These are phyloP conservation scores for Comarum palustre DNA, from an alignment of 306 rosid species.

Conservation along the genomic window DNA sequence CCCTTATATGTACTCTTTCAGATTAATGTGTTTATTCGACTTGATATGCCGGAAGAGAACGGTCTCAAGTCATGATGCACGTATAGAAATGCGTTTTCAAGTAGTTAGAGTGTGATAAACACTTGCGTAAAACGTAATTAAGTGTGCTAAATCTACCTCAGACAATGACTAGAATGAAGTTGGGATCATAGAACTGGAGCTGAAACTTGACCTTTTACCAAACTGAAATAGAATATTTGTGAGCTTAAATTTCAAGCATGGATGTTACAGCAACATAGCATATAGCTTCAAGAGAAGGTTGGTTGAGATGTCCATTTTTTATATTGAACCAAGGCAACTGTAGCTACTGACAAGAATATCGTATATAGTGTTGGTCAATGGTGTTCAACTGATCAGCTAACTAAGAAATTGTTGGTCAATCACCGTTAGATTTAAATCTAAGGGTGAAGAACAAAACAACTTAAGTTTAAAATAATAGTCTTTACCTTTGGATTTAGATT, in stretches of 20 bases:
- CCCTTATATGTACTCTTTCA: not conserved
- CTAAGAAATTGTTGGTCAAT: too few relatives aligned
- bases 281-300: constrained; percentile 9
- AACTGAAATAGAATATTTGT: not conserved
- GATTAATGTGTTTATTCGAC: not conserved
- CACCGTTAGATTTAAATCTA: too few relatives aligned
- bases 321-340: not conserved
- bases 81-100: not conserved
- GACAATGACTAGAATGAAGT: not conserved
- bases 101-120: not conserved
- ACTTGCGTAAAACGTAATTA: not conserved
- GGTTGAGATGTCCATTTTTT: constrained; percentile 37
- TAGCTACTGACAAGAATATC: not conserved
- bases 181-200: not conserved
- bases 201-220: constrained; percentile 6
- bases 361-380: not conserved
- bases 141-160: not conserved
- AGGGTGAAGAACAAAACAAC: too few relatives aligned
- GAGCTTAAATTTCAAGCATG: constrained; percentile 18
- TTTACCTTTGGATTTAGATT: too few relatives aligned
- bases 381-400: too few relatives aligned
- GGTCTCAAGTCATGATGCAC: not conserved
- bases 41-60: not conserved
- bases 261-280: not conserved
- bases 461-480: too few relatives aligned